Evolutionary conservation across 2,329 filamentous ascomycete genomes (phyloP), one percentile per base, ranked within the genome.

Genomic region (Cercospora brassicicola): DNA sequence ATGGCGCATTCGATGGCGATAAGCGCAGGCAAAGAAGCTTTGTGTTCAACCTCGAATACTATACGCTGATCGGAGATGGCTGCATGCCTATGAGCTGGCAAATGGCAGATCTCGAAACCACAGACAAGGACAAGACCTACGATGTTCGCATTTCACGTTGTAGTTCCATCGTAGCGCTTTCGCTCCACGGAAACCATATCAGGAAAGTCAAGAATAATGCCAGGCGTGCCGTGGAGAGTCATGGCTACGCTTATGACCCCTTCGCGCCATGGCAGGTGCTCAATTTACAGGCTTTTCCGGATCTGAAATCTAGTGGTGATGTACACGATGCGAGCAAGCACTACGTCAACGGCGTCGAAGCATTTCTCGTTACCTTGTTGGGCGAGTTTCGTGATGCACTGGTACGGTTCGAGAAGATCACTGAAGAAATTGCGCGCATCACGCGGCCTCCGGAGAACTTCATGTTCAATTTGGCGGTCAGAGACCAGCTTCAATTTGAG

Each of bases 21-120:
- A 73, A 78, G 4, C 78, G 84, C 7, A 84, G 83, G 11, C 87
- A 87, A 71, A 81, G 84, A 6, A 85, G 84, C 7, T 88, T 89
- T 75, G 84, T 88, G 71, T 89, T 90, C 74, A 85, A 83, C 51
- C 89, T 90, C 75, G 88, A 89, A 71, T 90, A 89, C 74, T 89
- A 88, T 73, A 89, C 87, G 4, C 81, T 89, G 6, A 83, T 89
- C 11, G 85, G 83, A 1, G 81, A 85, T 4, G 84, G 83, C 3
- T 83, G 87, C 48, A 80, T 82, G 33, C 87, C 88, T 0, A 85
- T 87, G 73, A 81, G 85, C 5, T 90, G 87, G 87, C 88, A 90
- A 73, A 79, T 81, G 20, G 84, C 84, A 42, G 87, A 89, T n/a
- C 61, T 31, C 5, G 71, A 82, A 80, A 53, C 77, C 36, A 76